Base-by-base conservation (phyloP, 176 grass and related monocot genomes). In the Areca catechu region DNA sequence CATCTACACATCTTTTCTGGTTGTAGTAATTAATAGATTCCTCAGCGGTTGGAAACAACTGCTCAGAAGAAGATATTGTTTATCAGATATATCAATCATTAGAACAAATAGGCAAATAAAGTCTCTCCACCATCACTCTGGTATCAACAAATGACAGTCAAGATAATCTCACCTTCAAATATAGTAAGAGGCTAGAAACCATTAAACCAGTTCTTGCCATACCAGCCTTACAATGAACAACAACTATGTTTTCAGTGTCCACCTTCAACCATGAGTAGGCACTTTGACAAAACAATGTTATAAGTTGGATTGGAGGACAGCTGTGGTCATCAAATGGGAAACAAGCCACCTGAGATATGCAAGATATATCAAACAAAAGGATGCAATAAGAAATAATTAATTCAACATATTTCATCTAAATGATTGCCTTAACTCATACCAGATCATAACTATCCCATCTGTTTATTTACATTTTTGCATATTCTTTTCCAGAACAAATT, bases 1-100 rank as follows among this genome's bases (percentile, higher is more conserved):
- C 93, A 74, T 98, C 93, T 62, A 85, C 68, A 82, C 93, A 98
- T 87, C 93, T 98, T 80, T 98, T 98, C 70, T 92, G 84, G 72
- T 98, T 98, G 76, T 98, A 98, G 63, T 98, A 98, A 59, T 89
- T 84, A 77, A 92, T 98, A 53, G 93, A 90, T 63, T 98, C 93
- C 76, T 98, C 93, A 7, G 84, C 81, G 19, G 87, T 98, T 73
- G 93, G 87, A 82, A 98, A 98, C 62, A 92, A 98, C 87, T 98
- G 74, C 59, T 54, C 27, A 50, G 63, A 61, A 61, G 6, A 16
- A 51, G 3, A 72, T 52, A 53, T 7, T 20, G 21, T n/a, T 34
- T 10, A 6, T 62, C 29, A 30, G 5, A 52, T 22, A 19, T 22
- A 51, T n/a, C 1, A 19, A 72, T 15, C 50, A 71, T 24, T 50